Conservation (phyloP, 2,329 filamentous ascomycete genomes). For the Tolypocladium tundrense region DNA sequence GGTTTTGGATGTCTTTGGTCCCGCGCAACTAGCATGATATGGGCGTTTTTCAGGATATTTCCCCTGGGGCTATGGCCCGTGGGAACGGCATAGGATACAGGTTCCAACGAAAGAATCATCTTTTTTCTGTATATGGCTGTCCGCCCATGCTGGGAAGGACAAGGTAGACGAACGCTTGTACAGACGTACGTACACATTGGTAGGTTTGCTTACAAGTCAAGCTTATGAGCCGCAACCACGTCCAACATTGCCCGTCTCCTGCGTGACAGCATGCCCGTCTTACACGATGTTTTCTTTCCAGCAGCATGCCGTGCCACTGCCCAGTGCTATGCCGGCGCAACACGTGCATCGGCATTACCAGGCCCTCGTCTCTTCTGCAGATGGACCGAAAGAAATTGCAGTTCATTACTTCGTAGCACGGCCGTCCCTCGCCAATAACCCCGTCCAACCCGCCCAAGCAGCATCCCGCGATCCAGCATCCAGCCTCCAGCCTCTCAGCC, state of each 20-base stretch:
- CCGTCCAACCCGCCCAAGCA: neutral
- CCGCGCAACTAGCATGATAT: neutral
- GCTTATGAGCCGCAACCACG: neutral
- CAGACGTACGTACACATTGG: neutral
- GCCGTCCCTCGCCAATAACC: neutral
- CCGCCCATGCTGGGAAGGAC: neutral
- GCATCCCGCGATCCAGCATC: neutral
- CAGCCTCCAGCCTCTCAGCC: neutral
- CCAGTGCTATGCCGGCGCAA: too few relatives aligned
- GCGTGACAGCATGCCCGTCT: too few relatives aligned
- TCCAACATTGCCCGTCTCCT: neutral
- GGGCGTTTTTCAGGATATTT: constrained; percentile 1
- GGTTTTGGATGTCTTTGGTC: neutral
- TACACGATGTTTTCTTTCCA: too few relatives aligned
- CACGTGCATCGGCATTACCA: too few relatives aligned
- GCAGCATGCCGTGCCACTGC: too few relatives aligned
- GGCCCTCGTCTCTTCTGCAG: too few relatives aligned
- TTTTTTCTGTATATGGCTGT: neutral
- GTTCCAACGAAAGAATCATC: neutral
- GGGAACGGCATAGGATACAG: neutral
- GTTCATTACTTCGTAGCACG: neutral
- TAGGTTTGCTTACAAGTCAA: neutral
- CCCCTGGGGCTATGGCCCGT: neutral
- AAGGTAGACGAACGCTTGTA: neutral
- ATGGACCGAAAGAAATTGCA: neutral